Evolutionary conservation across 2,329 filamentous ascomycete species (phyloP).

Genomic region (Colletotrichum orchidophilum): DNA sequence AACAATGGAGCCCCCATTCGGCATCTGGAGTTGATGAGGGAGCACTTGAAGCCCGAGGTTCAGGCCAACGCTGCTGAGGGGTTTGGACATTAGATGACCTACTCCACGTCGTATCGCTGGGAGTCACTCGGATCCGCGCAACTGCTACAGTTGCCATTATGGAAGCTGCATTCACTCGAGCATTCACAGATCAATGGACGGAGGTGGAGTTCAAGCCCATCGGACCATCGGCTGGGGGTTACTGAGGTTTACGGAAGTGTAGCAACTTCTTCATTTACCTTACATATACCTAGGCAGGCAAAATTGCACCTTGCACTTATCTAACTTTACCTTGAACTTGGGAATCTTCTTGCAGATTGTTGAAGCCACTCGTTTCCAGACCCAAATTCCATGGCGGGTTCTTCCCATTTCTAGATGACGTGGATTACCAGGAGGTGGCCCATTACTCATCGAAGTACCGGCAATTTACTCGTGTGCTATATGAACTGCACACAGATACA

Average conservation of each 20-base stretch:
- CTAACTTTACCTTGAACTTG: too few species aligned
- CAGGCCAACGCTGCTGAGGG: neutral
- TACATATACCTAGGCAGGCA: too few species aligned
- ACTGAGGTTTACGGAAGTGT: neutral
- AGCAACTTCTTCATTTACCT: too few species aligned
- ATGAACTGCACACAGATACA: too few species aligned
- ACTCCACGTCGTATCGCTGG: neutral
- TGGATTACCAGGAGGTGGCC: too few species aligned
- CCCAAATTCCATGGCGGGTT: too few species aligned
- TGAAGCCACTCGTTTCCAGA: too few species aligned
- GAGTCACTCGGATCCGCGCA: neutral
- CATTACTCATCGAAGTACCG: too few species aligned
- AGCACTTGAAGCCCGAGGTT: slow-evolving; percentile 44
- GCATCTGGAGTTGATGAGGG: slow-evolving; percentile 64
- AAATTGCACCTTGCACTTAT: too few species aligned
- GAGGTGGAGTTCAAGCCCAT: neutral
- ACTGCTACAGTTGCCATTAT: neutral
- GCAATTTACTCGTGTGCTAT: too few species aligned
- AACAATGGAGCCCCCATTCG: slow-evolving; percentile 62
- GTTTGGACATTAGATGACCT: neutral
- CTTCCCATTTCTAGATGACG: too few species aligned
- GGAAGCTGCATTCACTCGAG: neutral
- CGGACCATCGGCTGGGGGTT: neutral
- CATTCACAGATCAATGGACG: neutral
- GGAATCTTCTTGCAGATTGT: too few species aligned